Conservation (phyloP, 495 filamentous ascomycete species). For the Penicillium canariense region DNA sequence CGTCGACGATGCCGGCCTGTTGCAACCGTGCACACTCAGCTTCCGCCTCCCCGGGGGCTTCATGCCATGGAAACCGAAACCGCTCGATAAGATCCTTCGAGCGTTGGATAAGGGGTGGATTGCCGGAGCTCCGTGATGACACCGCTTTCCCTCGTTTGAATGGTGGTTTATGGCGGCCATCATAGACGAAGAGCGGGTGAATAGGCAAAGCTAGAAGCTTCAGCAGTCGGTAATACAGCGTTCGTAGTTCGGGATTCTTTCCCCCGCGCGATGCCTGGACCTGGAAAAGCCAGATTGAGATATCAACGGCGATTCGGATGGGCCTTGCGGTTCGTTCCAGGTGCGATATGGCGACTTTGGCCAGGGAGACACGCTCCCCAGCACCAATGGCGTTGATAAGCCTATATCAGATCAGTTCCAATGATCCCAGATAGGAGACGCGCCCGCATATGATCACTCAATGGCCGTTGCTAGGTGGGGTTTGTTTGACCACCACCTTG, state of each 20-base stretch:
- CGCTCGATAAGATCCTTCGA: constrained; percentile 77
- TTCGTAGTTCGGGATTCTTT: constrained; percentile 85
- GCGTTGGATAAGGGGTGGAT: constrained; percentile 51
- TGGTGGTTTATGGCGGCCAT: constrained; percentile 82
- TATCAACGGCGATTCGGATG: constrained; percentile 86
- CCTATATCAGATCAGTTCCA: constrained; percentile 45
- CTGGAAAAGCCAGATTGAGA: constrained; percentile 97
- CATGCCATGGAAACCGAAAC: constrained; percentile 82
- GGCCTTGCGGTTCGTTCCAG: constrained; percentile 68
- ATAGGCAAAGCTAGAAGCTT: constrained; percentile 78
- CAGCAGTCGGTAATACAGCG: constrained; percentile 87
- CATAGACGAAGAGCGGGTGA: constrained; percentile 92
- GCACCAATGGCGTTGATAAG: constrained; percentile 86
- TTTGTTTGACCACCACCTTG: neutral
- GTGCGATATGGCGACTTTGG: constrained; percentile 75
- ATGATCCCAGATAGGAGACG: neutral
- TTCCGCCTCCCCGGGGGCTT: constrained; percentile 93
- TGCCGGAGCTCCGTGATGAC: constrained; percentile 38
- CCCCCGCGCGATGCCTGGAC: constrained; percentile 83
- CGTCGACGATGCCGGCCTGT: constrained; percentile 81
- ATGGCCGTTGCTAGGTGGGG: neutral
- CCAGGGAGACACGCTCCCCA: constrained; percentile 75
- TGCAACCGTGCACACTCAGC: constrained; percentile 93
- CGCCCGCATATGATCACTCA: neutral
- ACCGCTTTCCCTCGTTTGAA: constrained; percentile 76